These are phyloP conservation scores for Adansonia digitata DNA, from an alignment of 345 rosid genomes.

Conservation along the genomic window DNA sequence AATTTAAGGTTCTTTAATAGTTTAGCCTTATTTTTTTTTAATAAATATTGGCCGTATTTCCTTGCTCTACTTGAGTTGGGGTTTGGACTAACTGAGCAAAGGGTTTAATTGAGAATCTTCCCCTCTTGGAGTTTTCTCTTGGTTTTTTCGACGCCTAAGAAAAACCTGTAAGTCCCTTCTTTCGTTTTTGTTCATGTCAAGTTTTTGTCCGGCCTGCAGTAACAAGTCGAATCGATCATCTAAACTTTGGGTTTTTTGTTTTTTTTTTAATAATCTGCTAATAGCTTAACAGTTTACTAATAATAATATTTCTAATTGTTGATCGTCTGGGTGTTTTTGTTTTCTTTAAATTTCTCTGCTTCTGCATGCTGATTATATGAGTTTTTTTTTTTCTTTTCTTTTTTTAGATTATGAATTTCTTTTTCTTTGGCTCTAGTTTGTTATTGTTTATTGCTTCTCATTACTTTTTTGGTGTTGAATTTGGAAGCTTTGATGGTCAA, in stretches of 20 bases:
- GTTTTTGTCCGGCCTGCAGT: not conserved
- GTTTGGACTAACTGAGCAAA: not conserved
- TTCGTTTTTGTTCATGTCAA: not conserved
- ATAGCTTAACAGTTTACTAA: not conserved
- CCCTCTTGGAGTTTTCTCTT: not conserved
- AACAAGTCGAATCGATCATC: not conserved
- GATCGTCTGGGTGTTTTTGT: not conserved
- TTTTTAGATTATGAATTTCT: not conserved
- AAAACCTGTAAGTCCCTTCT: not conserved
- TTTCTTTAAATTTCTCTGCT: not conserved
- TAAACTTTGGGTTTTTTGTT: not conserved
- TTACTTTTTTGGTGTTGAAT: not conserved
- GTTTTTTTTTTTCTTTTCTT: not conserved
- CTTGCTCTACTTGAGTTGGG: not conserved
- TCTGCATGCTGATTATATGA: conserved; percentile 6
- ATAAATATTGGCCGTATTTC: not conserved
- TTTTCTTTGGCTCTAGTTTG: not conserved
- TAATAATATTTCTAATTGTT: not conserved
- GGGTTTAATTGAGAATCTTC: not conserved
- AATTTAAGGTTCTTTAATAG: too few species aligned
- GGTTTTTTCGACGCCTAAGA: conserved; percentile 6
- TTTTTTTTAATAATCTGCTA: not conserved
- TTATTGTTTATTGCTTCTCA: not conserved
- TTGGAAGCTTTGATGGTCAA: not conserved
- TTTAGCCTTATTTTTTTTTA: too few species aligned